Base-by-base conservation (phyloP, 2,329 filamentous ascomycete genomes). In the Monosporascus ibericus region DNA sequence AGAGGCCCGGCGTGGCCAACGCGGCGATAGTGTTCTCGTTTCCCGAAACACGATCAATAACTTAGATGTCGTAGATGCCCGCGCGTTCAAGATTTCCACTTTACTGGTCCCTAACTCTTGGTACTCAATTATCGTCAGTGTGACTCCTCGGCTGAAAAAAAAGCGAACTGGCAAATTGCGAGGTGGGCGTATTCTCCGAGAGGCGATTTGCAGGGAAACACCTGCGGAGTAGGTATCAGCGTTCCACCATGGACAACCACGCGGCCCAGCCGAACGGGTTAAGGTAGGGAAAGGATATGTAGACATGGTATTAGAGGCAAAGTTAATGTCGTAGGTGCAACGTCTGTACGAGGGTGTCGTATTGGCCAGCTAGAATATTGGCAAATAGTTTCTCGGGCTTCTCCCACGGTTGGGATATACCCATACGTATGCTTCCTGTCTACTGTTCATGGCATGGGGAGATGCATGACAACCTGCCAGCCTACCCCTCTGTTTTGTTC, bases 11-110 rank as follows among this genome's bases (percentile, higher is more conserved):
- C 22, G 15, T 37, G 52, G 53, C 58, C 56, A 59, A 58, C 57
- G 38, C 38, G 17, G 44, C 44, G 38, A 58, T 51, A 52, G 48
- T 42, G 7, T 46, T 48, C 51, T 60, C 55, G 59, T 56, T 46
- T 61, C 50, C 59, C 59, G 56, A 61, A 60, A 61, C 59, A 60
- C 46, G 46, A 48, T 49, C 55, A 52, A 59, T 56, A 55, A 54
- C 55, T 48, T 52, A 25, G 50, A 51, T 55, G 59, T 56, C 55
- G 55, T 59, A 55, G 52, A 37, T 51, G 44, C 47, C 51, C 46
- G 56, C 54, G 58, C 55, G 52, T 51, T 51, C 47, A 40, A n/a
- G 17, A n/a, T 40, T 17, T 17, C 42, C 30, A 34, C 30, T 11
- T 5, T 5, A 1, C 14, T 11, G 11, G 30, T 25, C 37, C 15